phyloP scores from a whole-genome alignment of 768 basidiomycete genomes.

The Pulveroboletus sp. region DNA sequence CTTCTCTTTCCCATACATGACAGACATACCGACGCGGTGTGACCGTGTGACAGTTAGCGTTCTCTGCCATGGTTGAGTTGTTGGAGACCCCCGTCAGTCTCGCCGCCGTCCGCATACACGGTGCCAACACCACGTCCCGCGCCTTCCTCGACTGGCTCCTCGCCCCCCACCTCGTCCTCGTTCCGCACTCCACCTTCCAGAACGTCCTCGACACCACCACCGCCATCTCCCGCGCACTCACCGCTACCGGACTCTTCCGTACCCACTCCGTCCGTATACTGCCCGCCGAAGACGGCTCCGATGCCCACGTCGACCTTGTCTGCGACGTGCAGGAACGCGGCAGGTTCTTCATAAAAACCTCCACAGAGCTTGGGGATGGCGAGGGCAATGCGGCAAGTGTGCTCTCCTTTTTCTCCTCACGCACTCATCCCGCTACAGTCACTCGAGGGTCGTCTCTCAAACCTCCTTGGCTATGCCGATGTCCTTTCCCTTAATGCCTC shows the following conservation, averaged over 20 bases:
- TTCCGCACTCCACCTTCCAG: slow-evolving; percentile 40
- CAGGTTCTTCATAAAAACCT: slow-evolving; percentile 69
- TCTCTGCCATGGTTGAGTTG: slow-evolving; percentile 23
- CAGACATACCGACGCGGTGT: slow-evolving; percentile 38
- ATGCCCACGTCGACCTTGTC: slow-evolving; percentile 72
- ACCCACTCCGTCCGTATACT: slow-evolving; percentile 62
- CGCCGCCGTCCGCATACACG: slow-evolving; percentile 76
- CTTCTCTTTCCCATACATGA: slow-evolving; percentile 67
- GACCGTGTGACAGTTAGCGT: slow-evolving; percentile 21
- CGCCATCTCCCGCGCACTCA: slow-evolving; percentile 57
- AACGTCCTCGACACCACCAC: slow-evolving; percentile 68
- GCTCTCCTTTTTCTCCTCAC: background rate
- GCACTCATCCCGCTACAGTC: slow-evolving; percentile 41
- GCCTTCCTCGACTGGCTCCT: slow-evolving; percentile 81
- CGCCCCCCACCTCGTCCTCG: slow-evolving; percentile 49
- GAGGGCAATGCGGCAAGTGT: slow-evolving; percentile 86
- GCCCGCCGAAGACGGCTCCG: slow-evolving; percentile 46
- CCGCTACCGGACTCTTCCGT: slow-evolving; percentile 74
- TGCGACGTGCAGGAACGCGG: slow-evolving; percentile 75
- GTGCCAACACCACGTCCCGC: slow-evolving; percentile 65
- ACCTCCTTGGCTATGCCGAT: slow-evolving; percentile 91
- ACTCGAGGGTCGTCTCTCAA: slow-evolving; percentile 74
- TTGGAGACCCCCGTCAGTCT: slow-evolving; percentile 62
- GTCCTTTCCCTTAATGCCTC: slow-evolving; percentile 77
- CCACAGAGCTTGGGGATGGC: slow-evolving; percentile 89